Conservation (phyloP, 768 basidiomycete species). For the Suillus cothurnatus region DNA sequence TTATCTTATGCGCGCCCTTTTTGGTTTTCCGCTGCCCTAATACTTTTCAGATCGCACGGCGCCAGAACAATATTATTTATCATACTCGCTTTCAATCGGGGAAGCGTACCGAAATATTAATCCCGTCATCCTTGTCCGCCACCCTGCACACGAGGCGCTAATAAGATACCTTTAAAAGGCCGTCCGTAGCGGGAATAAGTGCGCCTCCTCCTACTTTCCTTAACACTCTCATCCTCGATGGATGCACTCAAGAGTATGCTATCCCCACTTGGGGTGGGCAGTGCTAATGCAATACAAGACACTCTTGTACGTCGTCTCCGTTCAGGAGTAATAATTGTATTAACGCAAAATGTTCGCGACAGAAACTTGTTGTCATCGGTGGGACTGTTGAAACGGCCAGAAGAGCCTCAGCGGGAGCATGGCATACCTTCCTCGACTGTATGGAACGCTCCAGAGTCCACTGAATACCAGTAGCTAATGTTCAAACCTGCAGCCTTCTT, state of each 20-base stretch:
- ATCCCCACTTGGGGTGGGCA: slow-evolving; percentile 63
- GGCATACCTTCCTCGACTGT: slow-evolving; percentile 92
- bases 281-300: slow-evolving; percentile 72
- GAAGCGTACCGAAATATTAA: slow-evolving; percentile 34
- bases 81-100: slow-evolving; percentile 27
- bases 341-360: slow-evolving; percentile 11
- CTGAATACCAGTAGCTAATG: slow-evolving; percentile 14
- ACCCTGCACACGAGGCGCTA: slow-evolving; percentile 38
- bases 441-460: slow-evolving; percentile 8
- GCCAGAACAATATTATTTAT: slow-evolving; percentile 19
- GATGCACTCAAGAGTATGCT: slow-evolving; percentile 70
- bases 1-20: slow-evolving; percentile 16
- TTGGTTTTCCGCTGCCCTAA: slow-evolving; percentile 21
- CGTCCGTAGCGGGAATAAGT: slow-evolving; percentile 34
- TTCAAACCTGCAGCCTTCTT: slow-evolving; percentile 64
- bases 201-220: slow-evolving; percentile 36
- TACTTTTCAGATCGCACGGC: slow-evolving; percentile 19
- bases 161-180: slow-evolving; percentile 38
- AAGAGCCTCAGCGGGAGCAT: slow-evolving; percentile 78
- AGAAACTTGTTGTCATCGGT: slow-evolving; percentile 91
- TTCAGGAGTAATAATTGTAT: not conserved
- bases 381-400: slow-evolving; percentile 88
- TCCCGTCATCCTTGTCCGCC: slow-evolving; percentile 28
- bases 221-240: slow-evolving; percentile 43
- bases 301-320: slow-evolving; percentile 57